phyloP scores from a whole-genome alignment of 2,329 filamentous ascomycete species.

The Claviceps citrina region DNA sequence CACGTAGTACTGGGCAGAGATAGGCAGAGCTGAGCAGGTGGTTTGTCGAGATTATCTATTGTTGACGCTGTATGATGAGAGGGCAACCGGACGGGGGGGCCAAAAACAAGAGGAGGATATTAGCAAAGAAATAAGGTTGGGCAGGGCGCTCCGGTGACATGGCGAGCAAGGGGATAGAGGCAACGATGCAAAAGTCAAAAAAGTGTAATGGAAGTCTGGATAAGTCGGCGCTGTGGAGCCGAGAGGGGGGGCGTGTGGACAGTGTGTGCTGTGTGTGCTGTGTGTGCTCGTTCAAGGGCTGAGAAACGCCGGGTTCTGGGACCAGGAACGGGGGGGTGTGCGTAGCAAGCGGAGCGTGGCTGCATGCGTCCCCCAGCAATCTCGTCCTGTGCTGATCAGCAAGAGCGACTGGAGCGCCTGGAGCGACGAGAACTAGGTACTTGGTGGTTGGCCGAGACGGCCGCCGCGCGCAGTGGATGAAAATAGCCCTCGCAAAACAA shows the following conservation, averaged over 20 bases:
- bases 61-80: too few relatives aligned
- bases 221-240: slow-evolving; percentile 20
- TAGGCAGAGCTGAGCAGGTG: too few relatives aligned
- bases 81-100: not conserved
- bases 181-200: not conserved
- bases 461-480: too few relatives aligned
- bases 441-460: too few relatives aligned
- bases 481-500: too few relatives aligned
- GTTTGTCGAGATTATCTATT: too few relatives aligned
- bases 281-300: too few relatives aligned
- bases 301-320: not conserved
- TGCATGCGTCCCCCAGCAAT: too few relatives aligned
- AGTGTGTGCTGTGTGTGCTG: not conserved
- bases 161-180: slow-evolving; percentile 2
- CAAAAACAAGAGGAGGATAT: slow-evolving; percentile 5
- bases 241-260: slow-evolving; percentile 15
- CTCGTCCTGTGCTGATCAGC: too few relatives aligned
- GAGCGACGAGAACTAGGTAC: too few relatives aligned
- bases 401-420: too few relatives aligned
- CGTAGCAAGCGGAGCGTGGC: not conserved
- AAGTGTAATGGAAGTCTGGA: slow-evolving; percentile 11
- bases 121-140: slow-evolving; percentile 9
- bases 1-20: too few relatives aligned
- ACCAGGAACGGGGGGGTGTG: not conserved
- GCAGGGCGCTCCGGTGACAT: slow-evolving; percentile 9